Evolutionary conservation across 1,284 basidiomycete species (phyloP).

Genomic region (Apiotrichum sp.): DNA sequence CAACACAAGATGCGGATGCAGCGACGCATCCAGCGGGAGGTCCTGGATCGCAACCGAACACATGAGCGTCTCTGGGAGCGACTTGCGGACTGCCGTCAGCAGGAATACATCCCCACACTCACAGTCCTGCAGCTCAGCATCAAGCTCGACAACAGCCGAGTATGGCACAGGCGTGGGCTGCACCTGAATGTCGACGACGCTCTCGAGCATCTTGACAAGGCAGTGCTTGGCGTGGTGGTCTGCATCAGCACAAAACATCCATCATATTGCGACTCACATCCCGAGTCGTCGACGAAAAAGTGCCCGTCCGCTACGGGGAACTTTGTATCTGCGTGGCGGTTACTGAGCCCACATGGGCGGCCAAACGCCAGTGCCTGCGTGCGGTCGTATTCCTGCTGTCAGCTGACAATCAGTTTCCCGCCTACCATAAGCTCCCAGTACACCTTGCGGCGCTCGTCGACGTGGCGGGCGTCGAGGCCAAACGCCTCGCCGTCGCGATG

Average conservation of each 20-base stretch:
- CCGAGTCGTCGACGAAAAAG: not conserved
- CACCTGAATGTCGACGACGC: constrained; percentile 5
- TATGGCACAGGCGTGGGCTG: constrained; percentile 25
- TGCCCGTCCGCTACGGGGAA: constrained; percentile 21
- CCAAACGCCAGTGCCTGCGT: constrained; percentile 42
- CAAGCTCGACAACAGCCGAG: constrained; percentile 31
- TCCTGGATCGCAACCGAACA: constrained; percentile 29
- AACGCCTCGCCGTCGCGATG: constrained; percentile 43
- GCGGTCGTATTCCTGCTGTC: constrained; percentile 31
- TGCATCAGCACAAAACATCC: constrained; percentile 1
- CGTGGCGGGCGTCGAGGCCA: constrained; percentile 34
- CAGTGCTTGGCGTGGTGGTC: constrained; percentile 8
- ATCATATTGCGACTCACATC: not conserved
- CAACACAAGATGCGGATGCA: constrained; percentile 38
- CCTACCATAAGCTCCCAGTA: constrained; percentile 40
- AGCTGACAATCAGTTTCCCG: not conserved
- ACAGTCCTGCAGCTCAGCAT: constrained; percentile 38
- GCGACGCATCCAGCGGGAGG: constrained; percentile 30
- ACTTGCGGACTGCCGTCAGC: constrained; percentile 26
- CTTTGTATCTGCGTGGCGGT: constrained; percentile 34
- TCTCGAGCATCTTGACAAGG: constrained; percentile 6
- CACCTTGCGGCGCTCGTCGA: constrained; percentile 37
- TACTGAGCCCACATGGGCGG: constrained; percentile 30
- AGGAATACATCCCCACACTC: constrained; percentile 1
- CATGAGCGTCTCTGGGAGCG: constrained; percentile 32